Evolutionary conservation across 192 early-diverging fungal species (phyloP).

Genomic region (Gaertneriomyces sp.): DNA sequence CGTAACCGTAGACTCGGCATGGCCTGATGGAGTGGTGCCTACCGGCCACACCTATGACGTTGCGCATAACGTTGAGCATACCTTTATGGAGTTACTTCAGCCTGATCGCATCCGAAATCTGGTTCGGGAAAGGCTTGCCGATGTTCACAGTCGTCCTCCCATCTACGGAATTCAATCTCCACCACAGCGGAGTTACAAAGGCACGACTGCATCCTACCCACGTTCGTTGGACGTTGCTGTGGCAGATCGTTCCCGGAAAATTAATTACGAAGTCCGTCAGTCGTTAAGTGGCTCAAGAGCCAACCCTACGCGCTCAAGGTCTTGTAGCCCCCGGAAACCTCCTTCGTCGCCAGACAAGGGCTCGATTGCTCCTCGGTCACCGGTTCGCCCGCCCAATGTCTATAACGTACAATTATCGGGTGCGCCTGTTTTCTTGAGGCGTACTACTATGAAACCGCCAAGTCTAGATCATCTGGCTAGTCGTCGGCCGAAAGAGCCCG

Average conservation of each 20-base stretch:
- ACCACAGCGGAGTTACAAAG: no score
- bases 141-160: no score
- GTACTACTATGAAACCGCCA: slow-evolving; percentile 17
- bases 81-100: no score
- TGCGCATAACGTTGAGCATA: no score
- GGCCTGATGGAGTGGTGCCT: not conserved
- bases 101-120: no score
- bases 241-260: not conserved
- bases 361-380: not conserved
- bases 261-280: not conserved
- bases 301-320: not conserved
- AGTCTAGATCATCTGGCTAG: not conserved
- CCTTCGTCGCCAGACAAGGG: not conserved
- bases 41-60: not conserved
- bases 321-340: not conserved
- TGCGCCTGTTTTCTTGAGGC: slow-evolving; percentile 22
- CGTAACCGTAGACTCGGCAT: not conserved
- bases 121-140: no score
- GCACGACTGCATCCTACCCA: no score
- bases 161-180: no score
- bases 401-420: slow-evolving; percentile 22
- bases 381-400: slow-evolving; percentile 15
- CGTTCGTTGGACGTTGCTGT: no score
- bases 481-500: no score
- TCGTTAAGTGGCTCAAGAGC: not conserved